These are phyloP conservation scores for Wickerhamiella alocasiicola DNA, from an alignment of 805 yeast species.

Conservation along the genomic window DNA sequence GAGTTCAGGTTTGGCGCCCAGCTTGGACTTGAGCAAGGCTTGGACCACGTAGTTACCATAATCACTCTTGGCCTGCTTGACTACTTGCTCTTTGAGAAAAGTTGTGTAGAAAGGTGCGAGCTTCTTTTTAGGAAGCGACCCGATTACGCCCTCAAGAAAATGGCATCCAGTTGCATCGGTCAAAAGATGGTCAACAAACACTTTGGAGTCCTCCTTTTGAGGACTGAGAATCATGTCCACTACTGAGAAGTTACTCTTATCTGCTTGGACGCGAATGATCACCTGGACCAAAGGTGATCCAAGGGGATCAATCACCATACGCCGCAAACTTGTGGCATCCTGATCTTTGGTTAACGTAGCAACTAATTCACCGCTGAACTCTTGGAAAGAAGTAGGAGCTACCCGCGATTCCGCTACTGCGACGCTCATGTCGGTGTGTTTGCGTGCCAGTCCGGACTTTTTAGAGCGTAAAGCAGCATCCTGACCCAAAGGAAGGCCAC, in stretches of 20 bases:
- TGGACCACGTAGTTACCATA: constrained; percentile 76
- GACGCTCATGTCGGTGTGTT: constrained; percentile 39
- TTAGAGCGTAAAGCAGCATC: constrained; percentile 65
- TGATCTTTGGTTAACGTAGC: constrained; percentile 22
- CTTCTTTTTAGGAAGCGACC: constrained; percentile 51
- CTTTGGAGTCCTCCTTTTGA: constrained; percentile 33
- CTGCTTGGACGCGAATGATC: constrained; percentile 13
- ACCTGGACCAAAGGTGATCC: constrained; percentile 67
- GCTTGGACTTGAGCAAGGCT: constrained; percentile 38
- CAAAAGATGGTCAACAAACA: constrained; percentile 71
- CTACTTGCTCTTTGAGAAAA: constrained; percentile 63
- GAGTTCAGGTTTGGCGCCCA: constrained; percentile 14
- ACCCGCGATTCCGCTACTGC: constrained; percentile 34
- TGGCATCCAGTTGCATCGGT: constrained; percentile 91
- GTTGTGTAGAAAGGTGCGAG: constrained; percentile 55
- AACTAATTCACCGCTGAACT: constrained; percentile 29
- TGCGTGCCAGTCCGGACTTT: constrained; percentile 72
- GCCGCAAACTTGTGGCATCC: constrained; percentile 45
- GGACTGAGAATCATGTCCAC: constrained; percentile 49
- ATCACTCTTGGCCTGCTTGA: constrained; percentile 64
- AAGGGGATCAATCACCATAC: constrained; percentile 60
- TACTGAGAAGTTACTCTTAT: constrained; percentile 1
- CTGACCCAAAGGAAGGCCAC: constrained; percentile 68
- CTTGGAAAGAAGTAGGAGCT: constrained; percentile 51
- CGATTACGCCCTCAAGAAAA: constrained; percentile 63